Percentiles rank a stretch among this genome's conserved stretches.
These are phyloP conservation scores for Picochlorum costavermella DNA, from an alignment of 139 green algal genomes.

Conservation along the genomic window DNA sequence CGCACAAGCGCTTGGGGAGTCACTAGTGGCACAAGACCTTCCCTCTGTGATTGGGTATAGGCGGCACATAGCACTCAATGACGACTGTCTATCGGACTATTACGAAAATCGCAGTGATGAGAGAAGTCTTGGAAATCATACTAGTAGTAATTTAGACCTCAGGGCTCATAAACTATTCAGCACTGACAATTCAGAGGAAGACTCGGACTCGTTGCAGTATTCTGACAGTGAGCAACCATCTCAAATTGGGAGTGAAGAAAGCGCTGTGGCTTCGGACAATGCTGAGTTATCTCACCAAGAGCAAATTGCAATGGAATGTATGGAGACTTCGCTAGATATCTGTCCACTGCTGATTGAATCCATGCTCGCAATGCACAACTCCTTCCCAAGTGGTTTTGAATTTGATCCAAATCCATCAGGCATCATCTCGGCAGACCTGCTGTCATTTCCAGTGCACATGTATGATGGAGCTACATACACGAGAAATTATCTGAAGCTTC, in stretches of 20 bases:
- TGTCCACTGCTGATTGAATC: background rate
- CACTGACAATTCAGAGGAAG: too few relatives aligned
- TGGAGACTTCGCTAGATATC: background rate
- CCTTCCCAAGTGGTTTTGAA: background rate
- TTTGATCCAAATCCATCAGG: slow-evolving; percentile 8
- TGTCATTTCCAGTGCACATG: slow-evolving; percentile 7
- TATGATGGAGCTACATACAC: background rate
- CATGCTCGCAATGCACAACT: background rate
- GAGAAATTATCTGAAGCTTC: background rate
- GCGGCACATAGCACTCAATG: background rate
- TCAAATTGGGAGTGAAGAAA: too few relatives aligned
- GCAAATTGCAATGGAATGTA: too few relatives aligned
- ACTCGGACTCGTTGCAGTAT: too few relatives aligned
- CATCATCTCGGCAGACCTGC: slow-evolving; percentile 17
- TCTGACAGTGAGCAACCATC: too few relatives aligned
- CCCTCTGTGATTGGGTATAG: slow-evolving; percentile 35
- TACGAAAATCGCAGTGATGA: too few relatives aligned
- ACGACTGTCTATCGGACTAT: too few relatives aligned
- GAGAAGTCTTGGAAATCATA: slow-evolving; percentile 3
- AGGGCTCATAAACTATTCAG: too few relatives aligned
- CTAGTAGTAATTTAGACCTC: too few relatives aligned
- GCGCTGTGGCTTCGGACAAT: too few relatives aligned
- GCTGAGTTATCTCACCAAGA: too few relatives aligned
- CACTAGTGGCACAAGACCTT: slow-evolving; percentile 35
- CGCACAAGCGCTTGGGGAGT: slow-evolving; percentile 33